phyloP scores from a whole-genome alignment of 352 stramenopile genomes.

The Albugo laibachii region DNA sequence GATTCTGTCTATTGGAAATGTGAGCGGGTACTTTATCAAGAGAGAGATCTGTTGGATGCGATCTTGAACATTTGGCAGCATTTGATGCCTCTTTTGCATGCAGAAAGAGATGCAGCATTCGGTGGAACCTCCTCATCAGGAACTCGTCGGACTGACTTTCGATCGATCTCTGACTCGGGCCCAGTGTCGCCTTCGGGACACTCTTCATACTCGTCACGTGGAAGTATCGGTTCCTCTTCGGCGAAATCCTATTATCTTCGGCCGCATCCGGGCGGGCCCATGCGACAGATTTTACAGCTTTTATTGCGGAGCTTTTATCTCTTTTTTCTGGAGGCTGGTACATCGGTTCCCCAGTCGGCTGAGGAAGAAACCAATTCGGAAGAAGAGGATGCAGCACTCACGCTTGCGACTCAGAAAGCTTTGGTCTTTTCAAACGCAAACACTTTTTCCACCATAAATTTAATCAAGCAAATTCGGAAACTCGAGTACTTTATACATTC shows the following conservation, averaged over 20 bases:
- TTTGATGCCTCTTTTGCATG: conserved; percentile 49
- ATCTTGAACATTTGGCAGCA: conserved; percentile 67
- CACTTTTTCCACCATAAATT: neutral
- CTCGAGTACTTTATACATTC: conserved; percentile 72
- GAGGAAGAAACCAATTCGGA: conserved; percentile 16
- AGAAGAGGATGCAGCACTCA: conserved; percentile 5
- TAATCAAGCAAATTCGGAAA: conserved; percentile 6
- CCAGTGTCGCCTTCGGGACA: neutral
- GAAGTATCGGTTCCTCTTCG: neutral
- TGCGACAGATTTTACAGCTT: conserved; percentile 65
- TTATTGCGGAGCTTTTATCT: conserved; percentile 56
- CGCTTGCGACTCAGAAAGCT: conserved; percentile 14
- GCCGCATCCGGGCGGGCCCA: conserved; percentile 52
- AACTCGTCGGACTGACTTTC: conserved; percentile 6
- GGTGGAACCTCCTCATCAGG: conserved; percentile 22
- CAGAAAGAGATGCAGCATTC: conserved; percentile 55
- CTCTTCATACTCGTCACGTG: neutral
- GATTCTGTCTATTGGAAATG: conserved; percentile 54
- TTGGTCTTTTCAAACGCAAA: neutral
- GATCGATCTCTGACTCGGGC: conserved; percentile 1
- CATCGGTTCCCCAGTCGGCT: neutral
- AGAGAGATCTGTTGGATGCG: conserved; percentile 52
- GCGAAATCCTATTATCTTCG: conserved; percentile 1
- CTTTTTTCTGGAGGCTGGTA: conserved; percentile 15
- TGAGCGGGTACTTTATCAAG: conserved; percentile 46